Conservation (phyloP, 345 rosid genomes). For the Raphanus sativus region DNA sequence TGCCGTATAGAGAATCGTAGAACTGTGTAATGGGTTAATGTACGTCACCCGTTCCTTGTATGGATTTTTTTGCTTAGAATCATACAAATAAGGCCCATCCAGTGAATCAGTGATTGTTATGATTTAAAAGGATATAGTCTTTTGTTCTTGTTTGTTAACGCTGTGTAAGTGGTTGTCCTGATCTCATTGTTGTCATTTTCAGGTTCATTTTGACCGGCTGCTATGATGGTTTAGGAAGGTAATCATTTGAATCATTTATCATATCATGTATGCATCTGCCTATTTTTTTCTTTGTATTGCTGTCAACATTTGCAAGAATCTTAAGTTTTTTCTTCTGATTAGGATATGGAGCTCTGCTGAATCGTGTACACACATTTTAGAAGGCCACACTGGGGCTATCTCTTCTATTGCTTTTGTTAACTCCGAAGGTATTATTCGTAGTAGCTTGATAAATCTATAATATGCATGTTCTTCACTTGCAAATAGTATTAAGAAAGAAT, state of each 20-base stretch:
- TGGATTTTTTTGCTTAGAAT: background rate
- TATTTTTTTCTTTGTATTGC: background rate
- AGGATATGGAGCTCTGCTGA: constrained; percentile 88
- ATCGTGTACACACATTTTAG: constrained; percentile 70
- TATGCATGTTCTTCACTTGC: background rate
- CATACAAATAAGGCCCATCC: background rate
- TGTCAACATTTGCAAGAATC: constrained; percentile 17
- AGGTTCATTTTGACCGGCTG: constrained; percentile 90
- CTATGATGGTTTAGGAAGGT: constrained; percentile 87
- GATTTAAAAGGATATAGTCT: background rate
- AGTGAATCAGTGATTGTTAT: constrained; percentile 12
- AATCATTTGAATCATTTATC: constrained; percentile 2
- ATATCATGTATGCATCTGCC: background rate
- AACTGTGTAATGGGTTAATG: background rate
- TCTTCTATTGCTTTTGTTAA: constrained; percentile 67
- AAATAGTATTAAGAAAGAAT: background rate
- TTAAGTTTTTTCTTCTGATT: constrained; percentile 10
- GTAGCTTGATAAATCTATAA: background rate
- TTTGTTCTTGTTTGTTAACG: background rate
- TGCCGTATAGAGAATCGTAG: background rate
- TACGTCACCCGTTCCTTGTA: background rate
- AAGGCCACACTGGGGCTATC: constrained; percentile 74
- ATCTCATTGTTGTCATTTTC: constrained; percentile 41
- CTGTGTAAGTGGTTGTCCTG: constrained; percentile 1
- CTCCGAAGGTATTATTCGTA: constrained; percentile 49